phyloP scores from a whole-genome alignment of 78 protist species.

The Dictyostelium intermedium region DNA sequence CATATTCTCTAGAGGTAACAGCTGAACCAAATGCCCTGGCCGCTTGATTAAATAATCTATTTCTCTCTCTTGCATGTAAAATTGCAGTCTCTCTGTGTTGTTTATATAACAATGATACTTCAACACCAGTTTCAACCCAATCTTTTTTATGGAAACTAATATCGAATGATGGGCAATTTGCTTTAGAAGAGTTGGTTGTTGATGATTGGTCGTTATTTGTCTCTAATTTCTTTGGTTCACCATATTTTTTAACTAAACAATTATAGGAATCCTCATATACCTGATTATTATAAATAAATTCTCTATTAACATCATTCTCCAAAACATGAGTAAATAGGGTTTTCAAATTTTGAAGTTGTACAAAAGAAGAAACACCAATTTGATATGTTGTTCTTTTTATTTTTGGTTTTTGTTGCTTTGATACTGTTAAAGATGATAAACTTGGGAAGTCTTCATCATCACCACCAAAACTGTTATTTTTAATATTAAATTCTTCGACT shows the following conservation, averaged over 20 bases:
- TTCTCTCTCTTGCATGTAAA: slow-evolving; percentile 42
- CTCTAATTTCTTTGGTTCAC: neutral
- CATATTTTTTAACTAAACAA: neutral
- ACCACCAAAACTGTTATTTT: neutral
- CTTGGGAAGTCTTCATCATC: neutral
- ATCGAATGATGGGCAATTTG: neutral
- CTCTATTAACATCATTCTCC: neutral
- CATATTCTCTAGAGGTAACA: neutral
- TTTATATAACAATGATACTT: neutral
- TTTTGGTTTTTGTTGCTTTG: neutral
- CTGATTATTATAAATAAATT: neutral
- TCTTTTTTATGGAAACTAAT: neutral
- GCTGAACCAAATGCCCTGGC: slow-evolving; percentile 1
- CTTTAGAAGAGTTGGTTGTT: neutral
- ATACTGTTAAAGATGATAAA: neutral
- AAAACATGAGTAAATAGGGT: neutral
- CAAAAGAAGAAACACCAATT: neutral
- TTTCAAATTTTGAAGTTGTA: neutral
- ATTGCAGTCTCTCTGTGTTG: slow-evolving; percentile 13
- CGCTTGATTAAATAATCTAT: slow-evolving; percentile 11
- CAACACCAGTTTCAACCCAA: slow-evolving; percentile 55
- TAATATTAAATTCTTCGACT: neutral
- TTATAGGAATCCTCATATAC: neutral
- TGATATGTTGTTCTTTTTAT: neutral
- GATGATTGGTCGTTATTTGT: neutral